Percentiles rank a stretch among this genome's conserved stretches.
Conservation (phyloP, 805 yeast genomes). For the Sugiyamaella qingdaonensis region DNA sequence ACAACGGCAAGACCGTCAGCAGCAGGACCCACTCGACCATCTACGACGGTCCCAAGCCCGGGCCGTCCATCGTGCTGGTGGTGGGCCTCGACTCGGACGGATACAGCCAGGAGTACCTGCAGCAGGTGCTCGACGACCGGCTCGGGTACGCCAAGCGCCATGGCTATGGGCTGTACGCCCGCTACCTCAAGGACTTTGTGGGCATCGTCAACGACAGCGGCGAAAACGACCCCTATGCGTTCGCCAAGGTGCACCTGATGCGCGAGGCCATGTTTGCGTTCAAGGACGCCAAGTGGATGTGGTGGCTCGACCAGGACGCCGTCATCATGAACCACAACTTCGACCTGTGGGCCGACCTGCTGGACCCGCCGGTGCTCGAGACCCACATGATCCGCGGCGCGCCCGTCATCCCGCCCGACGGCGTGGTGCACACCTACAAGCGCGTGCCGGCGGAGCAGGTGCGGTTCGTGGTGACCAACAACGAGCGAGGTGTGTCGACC, state of each 20-base stretch:
- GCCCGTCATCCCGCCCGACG: conserved; percentile 53
- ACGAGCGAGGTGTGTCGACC: conserved; percentile 58
- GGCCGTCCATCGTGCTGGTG: conserved; percentile 55
- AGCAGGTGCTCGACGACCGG: conserved; percentile 76
- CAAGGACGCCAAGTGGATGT: conserved; percentile 81
- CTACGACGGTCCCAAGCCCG: conserved; percentile 15
- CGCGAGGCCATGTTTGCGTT: conserved; percentile 90
- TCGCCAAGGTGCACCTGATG: conserved; percentile 61
- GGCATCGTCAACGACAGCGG: conserved; percentile 62
- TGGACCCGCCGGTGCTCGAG: conserved; percentile 57
- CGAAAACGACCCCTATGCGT: conserved; percentile 55
- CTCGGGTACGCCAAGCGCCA: conserved; percentile 82
- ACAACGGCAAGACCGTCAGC: conserved; percentile 21
- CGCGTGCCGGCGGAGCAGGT: conserved; percentile 53
- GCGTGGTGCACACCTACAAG: conserved; percentile 52
- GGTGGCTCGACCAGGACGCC: conserved; percentile 78
- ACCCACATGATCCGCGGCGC: conserved; percentile 63
- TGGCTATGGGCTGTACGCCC: conserved; percentile 73
- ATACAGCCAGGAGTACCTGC: conserved; percentile 52
- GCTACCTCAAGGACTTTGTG: conserved; percentile 79
- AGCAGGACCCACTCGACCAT: conserved; percentile 22
- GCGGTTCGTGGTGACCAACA: conserved; percentile 66
- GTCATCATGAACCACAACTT: conserved; percentile 67
- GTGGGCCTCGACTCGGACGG: conserved; percentile 73
- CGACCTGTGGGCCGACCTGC: conserved; percentile 55